Evolutionary conservation across 2,329 filamentous ascomycete species (phyloP).

Genomic region (Lasiodiplodia hormozganensis): DNA sequence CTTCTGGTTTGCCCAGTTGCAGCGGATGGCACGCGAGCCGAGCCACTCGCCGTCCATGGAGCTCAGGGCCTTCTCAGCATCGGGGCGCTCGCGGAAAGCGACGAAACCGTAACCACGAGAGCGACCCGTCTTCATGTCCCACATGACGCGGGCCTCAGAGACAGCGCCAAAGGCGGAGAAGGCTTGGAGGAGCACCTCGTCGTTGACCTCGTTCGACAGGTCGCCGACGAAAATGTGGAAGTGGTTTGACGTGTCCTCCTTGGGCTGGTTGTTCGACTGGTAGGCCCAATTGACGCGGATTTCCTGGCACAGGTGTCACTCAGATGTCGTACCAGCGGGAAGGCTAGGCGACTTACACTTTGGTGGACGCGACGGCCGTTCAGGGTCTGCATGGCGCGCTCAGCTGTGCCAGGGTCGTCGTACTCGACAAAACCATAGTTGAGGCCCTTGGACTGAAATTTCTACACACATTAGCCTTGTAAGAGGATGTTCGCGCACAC

Average conservation of each 20-base stretch:
- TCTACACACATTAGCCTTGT: conserved; percentile 30
- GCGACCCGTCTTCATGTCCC: conserved; percentile 99
- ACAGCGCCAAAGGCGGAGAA: conserved; percentile 96
- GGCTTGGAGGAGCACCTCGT: conserved; percentile 89
- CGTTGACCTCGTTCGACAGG: conserved; percentile 97
- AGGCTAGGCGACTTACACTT: conserved; percentile 67
- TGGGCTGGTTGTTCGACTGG: conserved; percentile 90
- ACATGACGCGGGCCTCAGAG: conserved; percentile 98
- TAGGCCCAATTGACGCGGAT: conserved; percentile 99
- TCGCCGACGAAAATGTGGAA: conserved; percentile 99
- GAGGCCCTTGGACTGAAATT: conserved; percentile 84
- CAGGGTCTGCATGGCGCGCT: conserved; percentile 95
- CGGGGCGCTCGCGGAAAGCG: conserved; percentile 89
- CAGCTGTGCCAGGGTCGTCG: conserved; percentile 94
- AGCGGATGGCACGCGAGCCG: conserved; percentile 95
- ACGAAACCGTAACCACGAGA: conserved; percentile 98
- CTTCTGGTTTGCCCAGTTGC: conserved; percentile 99
- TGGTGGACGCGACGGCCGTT: conserved; percentile 96
- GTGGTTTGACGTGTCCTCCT: conserved; percentile 97
- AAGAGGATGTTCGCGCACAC: conserved; percentile 13
- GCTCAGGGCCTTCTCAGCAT: conserved; percentile 94
- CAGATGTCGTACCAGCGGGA: conserved; percentile 28
- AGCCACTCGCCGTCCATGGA: conserved; percentile 99
- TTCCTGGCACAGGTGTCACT: conserved; percentile 66
- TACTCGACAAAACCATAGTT: conserved; percentile 99